Conservation (phyloP, 1,139 yeast genomes). For the Candida labiduridarum region DNA sequence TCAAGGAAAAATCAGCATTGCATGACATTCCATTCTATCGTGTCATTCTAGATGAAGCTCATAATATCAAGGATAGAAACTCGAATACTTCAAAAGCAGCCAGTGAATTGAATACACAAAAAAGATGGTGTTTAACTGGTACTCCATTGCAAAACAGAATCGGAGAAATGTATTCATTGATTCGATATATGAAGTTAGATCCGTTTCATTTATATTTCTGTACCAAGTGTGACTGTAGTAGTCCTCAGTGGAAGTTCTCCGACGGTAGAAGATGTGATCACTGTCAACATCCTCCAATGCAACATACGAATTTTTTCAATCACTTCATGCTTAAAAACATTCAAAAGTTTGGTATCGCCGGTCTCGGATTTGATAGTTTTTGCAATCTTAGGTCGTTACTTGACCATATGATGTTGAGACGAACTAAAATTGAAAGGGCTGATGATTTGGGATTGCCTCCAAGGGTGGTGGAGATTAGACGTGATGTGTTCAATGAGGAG, state of each 20-base stretch:
- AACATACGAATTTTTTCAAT: constrained; percentile 92
- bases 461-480: constrained; percentile 82
- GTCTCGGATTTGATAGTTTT: constrained; percentile 80
- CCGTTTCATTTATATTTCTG: constrained; percentile 93
- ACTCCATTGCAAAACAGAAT: constrained; percentile 95
- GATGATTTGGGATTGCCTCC: constrained; percentile 98
- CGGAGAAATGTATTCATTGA: constrained; percentile 92
- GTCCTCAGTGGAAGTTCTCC: constrained; percentile 79
- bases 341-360: constrained; percentile 78
- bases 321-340: constrained; percentile 93
- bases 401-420: constrained; percentile 81
- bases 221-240: constrained; percentile 83
- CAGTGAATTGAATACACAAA: constrained; percentile 65
- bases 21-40: constrained; percentile 81
- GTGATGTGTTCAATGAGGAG: constrained; percentile 87
- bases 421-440: constrained; percentile 94
- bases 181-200: constrained; percentile 76
- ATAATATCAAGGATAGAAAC: constrained; percentile 91
- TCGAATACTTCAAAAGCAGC: constrained; percentile 94
- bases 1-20: constrained; percentile 74
- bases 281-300: constrained; percentile 93
- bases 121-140: constrained; percentile 91
- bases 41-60: constrained; percentile 96
- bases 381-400: constrained; percentile 71
- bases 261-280: constrained; percentile 81